Evolutionary conservation across 805 yeast genomes (phyloP), one percentile per base, ranked within the genome.

Genomic region (Jamesozyma jinghongensis): DNA sequence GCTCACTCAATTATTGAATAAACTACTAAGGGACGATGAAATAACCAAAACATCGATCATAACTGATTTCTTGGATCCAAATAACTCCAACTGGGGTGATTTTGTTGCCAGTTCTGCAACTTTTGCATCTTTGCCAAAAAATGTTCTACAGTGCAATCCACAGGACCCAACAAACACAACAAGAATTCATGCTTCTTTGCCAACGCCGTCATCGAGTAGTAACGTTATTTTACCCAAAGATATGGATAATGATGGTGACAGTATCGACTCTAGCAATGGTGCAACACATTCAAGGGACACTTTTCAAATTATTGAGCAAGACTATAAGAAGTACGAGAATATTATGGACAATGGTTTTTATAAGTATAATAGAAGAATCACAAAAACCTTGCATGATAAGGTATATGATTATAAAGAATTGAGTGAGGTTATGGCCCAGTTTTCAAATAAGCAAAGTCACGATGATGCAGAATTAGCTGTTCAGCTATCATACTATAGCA

Each of bases 111-210:
- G 59, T 30, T 58, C 62, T 1, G 55, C 63, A 2, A 58, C 63
- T 6, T 53, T 62, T 22, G 53, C 63, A 1, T 51, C 59, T 4
- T 39, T 62, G 27, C 61, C 62, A 5, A 59, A 55, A 33, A 61
- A 54, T 38, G 52, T 53, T 10, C 41, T 61, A 10, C 61, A 59
- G 26, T 57, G 64, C 20, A 59, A 62, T 29, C 66, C 66, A 8
- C 36, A 53, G 33, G 64, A 62, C 47, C 64, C 66, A 12, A 53
- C 63, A 1, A 59, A 56, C 39, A 60, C 65, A 2, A 56, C 63
- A 1, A 46, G 56, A 42, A 52, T 58, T n/a, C 61, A 61, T 42
- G 54, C 57, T 12, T 54, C 50, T 12, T 43, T 62, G 37, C 65
- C 66, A 7, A 47, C 57, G 10, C 60, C 63, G 2, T 48, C 55